These are phyloP conservation scores for Noccaea bulbosa DNA, from an alignment of 345 rosid genomes.

Conservation along the genomic window DNA sequence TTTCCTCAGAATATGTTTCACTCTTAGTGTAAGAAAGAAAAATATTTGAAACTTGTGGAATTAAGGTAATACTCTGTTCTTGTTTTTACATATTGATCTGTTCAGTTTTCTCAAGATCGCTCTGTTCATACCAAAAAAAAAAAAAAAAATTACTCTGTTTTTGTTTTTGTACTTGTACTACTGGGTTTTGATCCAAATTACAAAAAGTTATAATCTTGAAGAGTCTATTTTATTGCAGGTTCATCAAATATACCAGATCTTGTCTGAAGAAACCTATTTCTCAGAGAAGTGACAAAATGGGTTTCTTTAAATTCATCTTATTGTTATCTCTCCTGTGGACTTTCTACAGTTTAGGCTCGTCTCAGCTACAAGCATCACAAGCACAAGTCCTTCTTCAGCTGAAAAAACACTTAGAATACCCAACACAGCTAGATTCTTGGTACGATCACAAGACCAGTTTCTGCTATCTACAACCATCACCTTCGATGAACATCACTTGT, in stretches of 20 bases:
- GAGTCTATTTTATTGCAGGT: slow-evolving; percentile 18
- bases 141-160: not conserved
- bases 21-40: not conserved
- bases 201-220: not conserved
- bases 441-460: slow-evolving; percentile 55
- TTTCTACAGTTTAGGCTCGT: slow-evolving; percentile 49
- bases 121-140: not conserved
- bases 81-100: slow-evolving; percentile 17
- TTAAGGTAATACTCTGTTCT: slow-evolving; percentile 37
- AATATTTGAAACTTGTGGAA: slow-evolving; percentile 3
- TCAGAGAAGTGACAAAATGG: slow-evolving; percentile 44
- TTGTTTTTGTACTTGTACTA: not conserved
- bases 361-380: slow-evolving; percentile 76
- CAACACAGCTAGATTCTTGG: slow-evolving; percentile 71
- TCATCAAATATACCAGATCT: slow-evolving; percentile 34
- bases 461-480: slow-evolving; percentile 55
- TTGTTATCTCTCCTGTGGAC: slow-evolving; percentile 55
- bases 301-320: slow-evolving; percentile 43
- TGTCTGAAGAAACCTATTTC: slow-evolving; percentile 9
- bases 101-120: slow-evolving; percentile 24
- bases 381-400: slow-evolving; percentile 77
- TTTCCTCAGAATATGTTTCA: slow-evolving; percentile 1
- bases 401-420: slow-evolving; percentile 72
- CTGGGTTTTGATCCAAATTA: not conserved
- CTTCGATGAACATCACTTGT: slow-evolving; percentile 63